These are phyloP conservation scores for Meyerozyma elateridarum DNA, from an alignment of 1,139 yeast genomes.

Conservation along the genomic window DNA sequence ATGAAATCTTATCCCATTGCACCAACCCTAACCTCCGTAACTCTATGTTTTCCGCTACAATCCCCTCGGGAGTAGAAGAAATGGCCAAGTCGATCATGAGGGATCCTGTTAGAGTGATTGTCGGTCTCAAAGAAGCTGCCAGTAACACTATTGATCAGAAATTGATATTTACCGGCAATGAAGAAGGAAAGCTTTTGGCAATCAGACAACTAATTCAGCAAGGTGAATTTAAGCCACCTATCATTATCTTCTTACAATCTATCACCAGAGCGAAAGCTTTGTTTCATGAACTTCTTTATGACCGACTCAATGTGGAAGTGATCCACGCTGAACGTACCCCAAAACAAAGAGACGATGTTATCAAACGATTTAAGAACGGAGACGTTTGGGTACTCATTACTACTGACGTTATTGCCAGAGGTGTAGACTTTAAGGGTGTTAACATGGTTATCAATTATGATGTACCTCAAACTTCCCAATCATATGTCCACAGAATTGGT, in stretches of 20 bases:
- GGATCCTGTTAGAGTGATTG: slow-evolving; percentile 77
- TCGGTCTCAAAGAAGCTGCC: slow-evolving; percentile 95
- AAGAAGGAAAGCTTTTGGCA: slow-evolving; percentile 89
- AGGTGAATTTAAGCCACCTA: slow-evolving; percentile 90
- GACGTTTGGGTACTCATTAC: slow-evolving; percentile 95
- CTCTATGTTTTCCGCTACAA: slow-evolving; percentile 91
- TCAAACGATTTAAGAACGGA: slow-evolving; percentile 80
- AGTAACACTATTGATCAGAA: slow-evolving; percentile 78
- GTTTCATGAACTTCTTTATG: slow-evolving; percentile 87
- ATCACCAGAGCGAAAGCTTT: slow-evolving; percentile 92
- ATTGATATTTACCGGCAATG: slow-evolving; percentile 84
- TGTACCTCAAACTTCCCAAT: slow-evolving; percentile 90
- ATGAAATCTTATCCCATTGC: slow-evolving; percentile 71
- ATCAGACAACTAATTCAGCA: slow-evolving; percentile 81
- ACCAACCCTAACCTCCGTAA: slow-evolving; percentile 50
- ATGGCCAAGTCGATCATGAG: slow-evolving; percentile 82
- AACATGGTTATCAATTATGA: slow-evolving; percentile 93
- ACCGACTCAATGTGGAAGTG: slow-evolving; percentile 87
- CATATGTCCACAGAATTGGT: slow-evolving; percentile 96
- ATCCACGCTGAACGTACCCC: slow-evolving; percentile 95
- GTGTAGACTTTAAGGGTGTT: slow-evolving; percentile 96
- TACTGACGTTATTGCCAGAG: slow-evolving; percentile 93
- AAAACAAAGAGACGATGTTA: slow-evolving; percentile 79
- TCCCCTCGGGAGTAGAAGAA: slow-evolving; percentile 90
- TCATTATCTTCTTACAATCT: slow-evolving; percentile 85